Conservation (phyloP, 805 yeast species). For the Schwanniomyces polymorphus region DNA sequence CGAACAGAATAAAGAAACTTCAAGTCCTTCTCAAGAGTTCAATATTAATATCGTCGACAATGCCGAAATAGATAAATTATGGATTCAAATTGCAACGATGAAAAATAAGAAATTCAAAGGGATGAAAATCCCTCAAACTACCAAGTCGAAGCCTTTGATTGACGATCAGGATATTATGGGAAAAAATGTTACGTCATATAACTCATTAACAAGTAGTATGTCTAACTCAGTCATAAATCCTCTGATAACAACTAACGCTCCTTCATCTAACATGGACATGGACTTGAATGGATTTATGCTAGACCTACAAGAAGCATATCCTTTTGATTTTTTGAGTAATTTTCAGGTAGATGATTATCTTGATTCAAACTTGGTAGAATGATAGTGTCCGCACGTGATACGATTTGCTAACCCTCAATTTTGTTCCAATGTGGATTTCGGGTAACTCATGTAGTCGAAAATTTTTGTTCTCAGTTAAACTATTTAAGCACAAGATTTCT, state of each 20-base stretch:
- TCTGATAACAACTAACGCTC: neutral
- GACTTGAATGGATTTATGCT: neutral
- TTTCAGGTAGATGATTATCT: neutral
- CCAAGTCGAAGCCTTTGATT: neutral
- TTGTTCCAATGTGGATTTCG: neutral
- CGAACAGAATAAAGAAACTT: neutral
- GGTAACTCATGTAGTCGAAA: neutral
- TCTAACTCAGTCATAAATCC: neutral
- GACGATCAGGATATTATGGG: neutral
- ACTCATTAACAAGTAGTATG: neutral
- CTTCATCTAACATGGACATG: neutral
- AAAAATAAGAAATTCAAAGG: slow-evolving; percentile 9
- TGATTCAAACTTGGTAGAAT: neutral
- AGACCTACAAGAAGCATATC: slow-evolving; percentile 1
- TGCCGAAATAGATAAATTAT: slow-evolving; percentile 34
- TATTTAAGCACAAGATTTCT: neutral
- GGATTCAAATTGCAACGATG: slow-evolving; percentile 31
- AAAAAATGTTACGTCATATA: neutral
- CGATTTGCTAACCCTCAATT: neutral
- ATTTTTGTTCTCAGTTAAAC: neutral
- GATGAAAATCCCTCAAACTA: neutral
- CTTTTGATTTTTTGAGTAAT: neutral
- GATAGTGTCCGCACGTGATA: neutral
- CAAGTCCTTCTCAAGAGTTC: neutral
- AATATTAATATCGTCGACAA: slow-evolving; percentile 11